A percentile compares a stretch with the other conserved stretches of the same genome.
Conservation (phyloP, 176 grass and related monocot genomes). For the Oryza brachyantha region DNA sequence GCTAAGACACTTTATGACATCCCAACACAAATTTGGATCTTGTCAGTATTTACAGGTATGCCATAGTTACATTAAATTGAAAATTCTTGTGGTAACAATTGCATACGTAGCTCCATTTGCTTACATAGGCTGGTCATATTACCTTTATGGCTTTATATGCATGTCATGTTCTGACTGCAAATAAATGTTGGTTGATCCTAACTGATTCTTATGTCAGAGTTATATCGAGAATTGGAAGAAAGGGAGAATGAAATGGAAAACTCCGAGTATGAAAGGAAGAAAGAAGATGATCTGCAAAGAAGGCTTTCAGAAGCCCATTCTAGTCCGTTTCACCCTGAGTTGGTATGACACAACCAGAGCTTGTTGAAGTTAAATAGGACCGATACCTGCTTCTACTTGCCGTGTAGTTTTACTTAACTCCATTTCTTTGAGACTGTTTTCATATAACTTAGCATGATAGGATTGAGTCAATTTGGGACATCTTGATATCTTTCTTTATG, state of each 20-base stretch:
- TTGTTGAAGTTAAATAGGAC: slow-evolving; percentile 24
- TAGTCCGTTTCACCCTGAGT: slow-evolving; percentile 56
- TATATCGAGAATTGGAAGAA: slow-evolving; percentile 82
- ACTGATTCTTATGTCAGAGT: slow-evolving; percentile 55
- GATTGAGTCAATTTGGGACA: neutral
- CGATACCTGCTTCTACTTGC: neutral
- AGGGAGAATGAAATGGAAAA: slow-evolving; percentile 90
- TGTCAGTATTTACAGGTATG: slow-evolving; percentile 92
- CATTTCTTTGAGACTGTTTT: neutral
- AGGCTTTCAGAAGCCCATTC: slow-evolving; percentile 74
- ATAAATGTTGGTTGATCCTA: slow-evolving; percentile 19
- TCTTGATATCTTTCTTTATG: neutral
- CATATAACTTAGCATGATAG: neutral
- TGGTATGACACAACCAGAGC: slow-evolving; percentile 52
- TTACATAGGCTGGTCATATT: neutral
- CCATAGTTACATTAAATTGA: neutral
- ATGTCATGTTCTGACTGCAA: slow-evolving; percentile 7
- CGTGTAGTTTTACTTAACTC: neutral
- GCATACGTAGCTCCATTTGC: neutral
- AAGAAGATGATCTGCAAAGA: slow-evolving; percentile 85
- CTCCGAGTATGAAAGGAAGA: slow-evolving; percentile 82
- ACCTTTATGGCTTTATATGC: slow-evolving; percentile 3
- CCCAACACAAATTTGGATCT: slow-evolving; percentile 96
- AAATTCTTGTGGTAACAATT: neutral
- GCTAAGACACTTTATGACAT: slow-evolving; percentile 96